Conservation (phyloP, 441 rosid species). For the Adansonia gregorii region DNA sequence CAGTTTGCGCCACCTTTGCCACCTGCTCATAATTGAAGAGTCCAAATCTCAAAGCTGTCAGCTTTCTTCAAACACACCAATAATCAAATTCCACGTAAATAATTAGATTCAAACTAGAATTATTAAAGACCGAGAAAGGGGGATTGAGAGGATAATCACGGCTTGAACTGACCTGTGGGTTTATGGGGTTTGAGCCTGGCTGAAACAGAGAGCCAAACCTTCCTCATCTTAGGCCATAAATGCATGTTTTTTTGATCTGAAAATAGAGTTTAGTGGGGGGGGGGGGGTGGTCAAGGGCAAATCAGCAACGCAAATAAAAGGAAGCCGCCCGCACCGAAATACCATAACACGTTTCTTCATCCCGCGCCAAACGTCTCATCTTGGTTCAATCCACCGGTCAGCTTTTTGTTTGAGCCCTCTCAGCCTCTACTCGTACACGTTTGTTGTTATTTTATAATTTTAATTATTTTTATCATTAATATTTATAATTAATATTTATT, state of each 20-base stretch:
- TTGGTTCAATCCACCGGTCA: constrained; percentile 4
- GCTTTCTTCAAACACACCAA: constrained; percentile 8
- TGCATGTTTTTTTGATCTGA: constrained; percentile 16
- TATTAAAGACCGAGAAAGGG: not conserved
- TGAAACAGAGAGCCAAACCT: constrained; percentile 18
- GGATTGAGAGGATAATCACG: not conserved
- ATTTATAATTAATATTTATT: no score
- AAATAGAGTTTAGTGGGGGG: not conserved
- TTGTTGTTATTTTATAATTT: no score
- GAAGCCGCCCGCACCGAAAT: constrained; percentile 17
- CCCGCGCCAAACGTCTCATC: constrained; percentile 32
- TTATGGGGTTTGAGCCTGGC: constrained; percentile 16
- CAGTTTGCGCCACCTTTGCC: constrained; percentile 13
- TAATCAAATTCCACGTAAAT: not conserved
- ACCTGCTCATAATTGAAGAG: constrained; percentile 16
- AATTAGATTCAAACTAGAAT: not conserved
- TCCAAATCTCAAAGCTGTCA: no score
- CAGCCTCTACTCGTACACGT: not conserved
- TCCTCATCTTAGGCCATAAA: constrained; percentile 23
- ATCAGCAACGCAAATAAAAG: no score
- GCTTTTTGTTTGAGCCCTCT: not conserved
- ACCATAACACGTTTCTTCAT: constrained; percentile 29
- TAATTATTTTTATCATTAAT: no score
- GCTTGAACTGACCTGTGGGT: not conserved
- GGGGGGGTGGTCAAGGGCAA: not conserved